Base-by-base conservation (phyloP, 2,329 filamentous ascomycete genomes). In the Colletotrichum chlorophyti region DNA sequence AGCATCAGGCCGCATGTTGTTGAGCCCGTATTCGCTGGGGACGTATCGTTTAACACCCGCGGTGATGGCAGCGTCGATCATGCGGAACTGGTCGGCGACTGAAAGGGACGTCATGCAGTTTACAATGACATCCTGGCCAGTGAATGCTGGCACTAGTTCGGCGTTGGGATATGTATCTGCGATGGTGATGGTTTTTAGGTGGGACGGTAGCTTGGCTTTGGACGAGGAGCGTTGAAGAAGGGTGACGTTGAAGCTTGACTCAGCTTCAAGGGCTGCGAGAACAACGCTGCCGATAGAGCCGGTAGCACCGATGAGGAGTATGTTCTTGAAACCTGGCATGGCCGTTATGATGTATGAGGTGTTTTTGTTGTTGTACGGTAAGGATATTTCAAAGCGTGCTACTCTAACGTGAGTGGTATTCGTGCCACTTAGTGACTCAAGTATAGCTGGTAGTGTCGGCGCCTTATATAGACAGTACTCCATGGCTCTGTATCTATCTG, bases 1-100 rank as follows among this genome's bases (percentile, higher is more conserved):
- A 1, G 59, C 57, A 5, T 66, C 50, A 10, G 48, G 46, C 2
- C 48, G 48, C 27, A 53, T 55, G 26, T 69, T 69, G 70, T 72
- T 67, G 3, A 66, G 68, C 17, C 64, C 64, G 47, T 77, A 85
- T 54, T 85, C 81, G 12, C 76, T 76, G 6, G 82, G 79, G 23
- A 85, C 71, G 68, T 83, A 83, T 12, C 80, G 74, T 61, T 79
- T 74, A 3, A 85, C 81, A 11, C 79, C 78, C 2, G 80, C 82
- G 9, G 74, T 73, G 24, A 82, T 74, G 27, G 80, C 76, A 2
- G 81, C 83, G 49, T 84, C 78, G 41, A 84, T 78, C 58, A 85
- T 69, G 31, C 73, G 73, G 19, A 70, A 69, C 63, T 85, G 82
- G 1, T 76, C 68, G 21, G 72, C 74, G 21, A 60, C 42, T 10